phyloP scores from a whole-genome alignment of 176 grass and related monocot species.

The Ampelocalamus luodianensis region DNA sequence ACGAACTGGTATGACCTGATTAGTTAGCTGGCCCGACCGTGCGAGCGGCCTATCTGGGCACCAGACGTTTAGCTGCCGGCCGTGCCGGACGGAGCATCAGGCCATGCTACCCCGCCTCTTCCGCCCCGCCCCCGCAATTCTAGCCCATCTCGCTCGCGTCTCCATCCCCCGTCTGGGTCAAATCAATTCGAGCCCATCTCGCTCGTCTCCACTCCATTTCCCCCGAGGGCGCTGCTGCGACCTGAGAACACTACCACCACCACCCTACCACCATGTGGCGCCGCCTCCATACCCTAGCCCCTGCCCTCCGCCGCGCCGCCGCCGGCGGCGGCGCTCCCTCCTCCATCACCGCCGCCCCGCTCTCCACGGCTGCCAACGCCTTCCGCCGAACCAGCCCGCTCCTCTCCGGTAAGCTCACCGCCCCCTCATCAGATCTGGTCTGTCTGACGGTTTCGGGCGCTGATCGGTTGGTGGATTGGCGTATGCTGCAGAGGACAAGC shows the following conservation, averaged over 20 bases:
- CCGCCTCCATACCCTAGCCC: constrained; percentile 63
- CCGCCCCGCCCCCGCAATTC: background rate
- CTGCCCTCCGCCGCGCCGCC: constrained; percentile 50
- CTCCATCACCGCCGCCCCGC: constrained; percentile 26
- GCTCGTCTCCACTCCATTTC: constrained; percentile 22
- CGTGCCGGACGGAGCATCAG: too few relatives aligned
- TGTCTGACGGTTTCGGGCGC: background rate
- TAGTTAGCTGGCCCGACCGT: too few relatives aligned
- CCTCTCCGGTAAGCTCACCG: constrained; percentile 59
- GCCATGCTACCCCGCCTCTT: background rate
- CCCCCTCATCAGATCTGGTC: constrained; percentile 42
- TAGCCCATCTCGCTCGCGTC: background rate
- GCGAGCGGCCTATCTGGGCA: too few relatives aligned
- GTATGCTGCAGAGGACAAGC: constrained; percentile 59
- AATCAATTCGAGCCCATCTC: constrained; percentile 45
- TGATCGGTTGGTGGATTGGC: constrained; percentile 37
- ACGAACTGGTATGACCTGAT: too few relatives aligned
- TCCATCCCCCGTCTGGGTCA: background rate
- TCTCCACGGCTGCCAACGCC: constrained; percentile 49
- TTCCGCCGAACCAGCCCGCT: constrained; percentile 74
- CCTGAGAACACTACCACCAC: constrained; percentile 49
- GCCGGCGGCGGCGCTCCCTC: constrained; percentile 31
- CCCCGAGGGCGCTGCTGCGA: constrained; percentile 38
- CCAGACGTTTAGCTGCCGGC: too few relatives aligned
- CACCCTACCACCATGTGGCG: constrained; percentile 64